Conservation (phyloP, 2,329 filamentous ascomycete genomes). For the Fusarium irregulare region DNA sequence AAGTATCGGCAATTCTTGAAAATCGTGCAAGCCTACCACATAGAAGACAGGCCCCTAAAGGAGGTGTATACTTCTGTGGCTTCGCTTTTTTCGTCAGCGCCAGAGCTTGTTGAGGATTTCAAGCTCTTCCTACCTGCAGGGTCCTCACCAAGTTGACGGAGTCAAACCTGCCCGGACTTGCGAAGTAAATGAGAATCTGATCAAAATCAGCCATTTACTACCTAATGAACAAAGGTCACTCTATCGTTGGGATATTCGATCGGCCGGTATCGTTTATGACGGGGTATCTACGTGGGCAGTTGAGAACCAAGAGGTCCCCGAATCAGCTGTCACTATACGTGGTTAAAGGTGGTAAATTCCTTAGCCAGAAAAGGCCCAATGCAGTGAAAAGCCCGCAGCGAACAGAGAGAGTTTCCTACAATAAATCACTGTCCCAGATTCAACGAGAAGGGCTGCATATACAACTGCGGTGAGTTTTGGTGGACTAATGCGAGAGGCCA, state of each 20-base stretch:
- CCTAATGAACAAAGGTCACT: no score
- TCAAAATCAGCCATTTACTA: no score
- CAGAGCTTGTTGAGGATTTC: not conserved
- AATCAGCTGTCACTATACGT: no score
- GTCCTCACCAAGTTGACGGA: no score
- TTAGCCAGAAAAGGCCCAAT: not conserved
- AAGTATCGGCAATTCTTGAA: not conserved
- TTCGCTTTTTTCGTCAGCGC: not conserved
- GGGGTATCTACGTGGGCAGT: no score
- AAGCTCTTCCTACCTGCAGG: no score
- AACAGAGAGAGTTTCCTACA: not conserved
- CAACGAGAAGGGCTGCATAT: not conserved
- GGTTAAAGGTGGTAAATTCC: not conserved
- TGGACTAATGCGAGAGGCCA: constrained; percentile 4
- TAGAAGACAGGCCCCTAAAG: not conserved
- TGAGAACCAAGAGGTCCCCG: no score
- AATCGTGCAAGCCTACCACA: not conserved
- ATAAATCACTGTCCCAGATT: not conserved
- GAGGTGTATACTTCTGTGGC: not conserved
- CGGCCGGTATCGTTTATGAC: no score
- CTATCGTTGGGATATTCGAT: no score
- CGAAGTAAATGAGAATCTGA: no score
- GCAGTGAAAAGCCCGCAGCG: not conserved
- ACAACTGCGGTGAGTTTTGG: not conserved
- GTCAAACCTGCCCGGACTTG: no score